Base-by-base conservation (phyloP, 805 yeast species). In the Saturnispora ahearnii region DNA sequence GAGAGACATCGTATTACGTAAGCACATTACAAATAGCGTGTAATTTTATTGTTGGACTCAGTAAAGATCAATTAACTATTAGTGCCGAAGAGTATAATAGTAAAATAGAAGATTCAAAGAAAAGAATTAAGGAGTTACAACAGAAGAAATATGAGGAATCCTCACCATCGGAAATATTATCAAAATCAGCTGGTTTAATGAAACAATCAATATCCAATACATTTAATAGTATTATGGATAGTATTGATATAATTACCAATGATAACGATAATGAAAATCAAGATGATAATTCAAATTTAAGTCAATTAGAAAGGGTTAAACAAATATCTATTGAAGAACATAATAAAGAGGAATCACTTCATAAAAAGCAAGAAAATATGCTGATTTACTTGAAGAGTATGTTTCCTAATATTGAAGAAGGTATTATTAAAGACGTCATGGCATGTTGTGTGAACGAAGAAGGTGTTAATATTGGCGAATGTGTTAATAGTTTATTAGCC, bases 21-120 rank as follows among this genome's bases (percentile, higher is more conserved):
- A 86, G 95, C 29, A 86, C 96, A n/a, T 66, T 91, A 28, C 87
- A 85, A 59, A 95, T 95, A 1, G 97, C 97, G 1, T 78, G 89
- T 11, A 79, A 82, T 52, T 93, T 88, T 61, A 77, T 93, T 9
- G 78, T 80, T 50, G 76, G 79, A 11, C 63, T 93, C 41, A 77
- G 73, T 32, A 64, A 68, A 33, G 73, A 77, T 1, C 75, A 80
- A 26, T 69, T 89, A 43, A 81, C 89, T 1, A 77, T 87, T 3
- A 61, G 69, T 1, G 76, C 79, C 49, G 78, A 76, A 38, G 88
- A 82, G 55, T 82, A 70, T 53, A 76, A 75, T 56, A 76, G 77
- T 3, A 72, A 74, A 53, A 73, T 66, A 70, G 72, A 55, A 46
- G 54, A 56, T 34, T 61, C 63, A 37, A 83, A 72, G 64, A 75